These are phyloP conservation scores for Camelina laxa DNA, from an alignment of 345 rosid species.

Conservation along the genomic window DNA sequence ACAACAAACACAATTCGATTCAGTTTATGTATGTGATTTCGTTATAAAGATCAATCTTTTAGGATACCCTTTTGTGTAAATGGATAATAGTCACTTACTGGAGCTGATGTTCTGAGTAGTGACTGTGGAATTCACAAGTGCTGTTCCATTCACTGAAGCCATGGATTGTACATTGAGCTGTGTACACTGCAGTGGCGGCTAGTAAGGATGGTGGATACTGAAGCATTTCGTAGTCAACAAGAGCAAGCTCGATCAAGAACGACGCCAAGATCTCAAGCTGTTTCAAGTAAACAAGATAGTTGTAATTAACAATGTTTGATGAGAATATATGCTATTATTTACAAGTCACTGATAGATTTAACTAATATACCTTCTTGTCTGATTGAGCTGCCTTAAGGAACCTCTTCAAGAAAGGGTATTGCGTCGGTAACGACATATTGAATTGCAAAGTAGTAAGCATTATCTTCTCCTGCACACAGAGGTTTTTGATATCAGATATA, in stretches of 20 bases:
- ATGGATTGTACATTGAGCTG: slow-evolving; percentile 74
- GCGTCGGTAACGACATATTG: slow-evolving; percentile 81
- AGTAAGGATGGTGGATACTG: slow-evolving; percentile 74
- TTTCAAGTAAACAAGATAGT: neutral
- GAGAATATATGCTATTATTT: neutral
- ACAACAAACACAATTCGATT: slow-evolving; percentile 37
- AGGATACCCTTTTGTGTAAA: neutral
- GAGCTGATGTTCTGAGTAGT: slow-evolving; percentile 72
- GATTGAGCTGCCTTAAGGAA: slow-evolving; percentile 91
- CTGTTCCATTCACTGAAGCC: slow-evolving; percentile 81
- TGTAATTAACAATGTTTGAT: slow-evolving; percentile 7
- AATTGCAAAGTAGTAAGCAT: slow-evolving; percentile 77
- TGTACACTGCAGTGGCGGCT: slow-evolving; percentile 78
- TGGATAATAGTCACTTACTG: slow-evolving; percentile 52
- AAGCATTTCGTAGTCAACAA: slow-evolving; percentile 88
- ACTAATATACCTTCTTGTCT: slow-evolving; percentile 59
- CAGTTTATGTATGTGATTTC: too few species aligned
- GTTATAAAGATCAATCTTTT: neutral
- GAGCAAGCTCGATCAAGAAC: slow-evolving; percentile 79
- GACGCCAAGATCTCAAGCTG: slow-evolving; percentile 65
- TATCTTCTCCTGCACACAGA: slow-evolving; percentile 56
- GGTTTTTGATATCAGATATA: neutral
- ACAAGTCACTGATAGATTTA: neutral
- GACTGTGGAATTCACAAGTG: slow-evolving; percentile 72
- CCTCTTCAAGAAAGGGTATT: slow-evolving; percentile 74